Conservation (phyloP, 768 basidiomycete genomes). For the Boletus fagicola region DNA sequence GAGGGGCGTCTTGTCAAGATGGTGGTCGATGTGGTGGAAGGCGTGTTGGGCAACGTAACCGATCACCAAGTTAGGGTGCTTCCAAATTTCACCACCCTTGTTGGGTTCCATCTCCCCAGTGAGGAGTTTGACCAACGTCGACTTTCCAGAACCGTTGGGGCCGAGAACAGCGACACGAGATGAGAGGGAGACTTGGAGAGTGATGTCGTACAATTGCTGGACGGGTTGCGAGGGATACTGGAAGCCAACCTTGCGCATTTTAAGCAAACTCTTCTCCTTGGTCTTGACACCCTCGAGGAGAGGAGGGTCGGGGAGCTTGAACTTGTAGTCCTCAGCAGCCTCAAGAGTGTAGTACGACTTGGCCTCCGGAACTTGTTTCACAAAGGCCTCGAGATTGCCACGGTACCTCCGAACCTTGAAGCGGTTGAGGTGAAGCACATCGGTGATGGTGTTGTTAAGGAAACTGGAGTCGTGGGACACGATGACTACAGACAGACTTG, state of each 20-base stretch:
- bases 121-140: slow-evolving; percentile 93
- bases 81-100: slow-evolving; percentile 97
- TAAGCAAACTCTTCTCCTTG: slow-evolving; percentile 94
- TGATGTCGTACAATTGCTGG: slow-evolving; percentile 92
- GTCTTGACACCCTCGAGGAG: slow-evolving; percentile 99
- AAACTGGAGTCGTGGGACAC: slow-evolving; percentile 97
- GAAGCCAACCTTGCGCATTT: slow-evolving; percentile 98
- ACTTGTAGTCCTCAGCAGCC: slow-evolving; percentile 95
- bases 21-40: slow-evolving; percentile 98
- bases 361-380: slow-evolving; percentile 92
- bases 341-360: slow-evolving; percentile 97
- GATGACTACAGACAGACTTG: slow-evolving; percentile 56
- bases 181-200: slow-evolving; percentile 94
- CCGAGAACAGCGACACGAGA: slow-evolving; percentile 98
- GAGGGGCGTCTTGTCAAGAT: slow-evolving; percentile 97
- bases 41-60: slow-evolving; percentile 99
- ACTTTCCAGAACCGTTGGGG: slow-evolving; percentile 98
- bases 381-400: slow-evolving; percentile 93
- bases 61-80: slow-evolving; percentile 99
- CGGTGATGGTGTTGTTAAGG: slow-evolving; percentile 98
- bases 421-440: slow-evolving; percentile 95
- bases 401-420: slow-evolving; percentile 96
- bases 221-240: slow-evolving; percentile 85
- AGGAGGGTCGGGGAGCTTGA: slow-evolving; percentile 96
- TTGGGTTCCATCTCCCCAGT: slow-evolving; percentile 97